phyloP scores from a whole-genome alignment of 2,329 filamentous ascomycete species.

The Phaeosphaeriaceae sp. region DNA sequence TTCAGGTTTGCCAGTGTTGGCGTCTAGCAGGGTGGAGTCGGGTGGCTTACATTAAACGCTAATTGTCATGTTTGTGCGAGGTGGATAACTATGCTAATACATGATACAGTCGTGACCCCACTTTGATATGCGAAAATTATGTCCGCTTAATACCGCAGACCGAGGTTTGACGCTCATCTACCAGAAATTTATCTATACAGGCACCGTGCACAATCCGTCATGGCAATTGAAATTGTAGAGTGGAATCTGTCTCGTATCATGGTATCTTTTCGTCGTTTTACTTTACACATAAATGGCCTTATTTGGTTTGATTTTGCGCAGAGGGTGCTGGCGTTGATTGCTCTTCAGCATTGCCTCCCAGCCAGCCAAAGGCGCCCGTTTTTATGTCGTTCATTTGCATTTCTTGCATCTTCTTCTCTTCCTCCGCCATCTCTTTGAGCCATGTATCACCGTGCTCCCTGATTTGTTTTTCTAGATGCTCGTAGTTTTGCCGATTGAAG shows the following conservation, averaged over 20 bases:
- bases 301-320: constrained; percentile 20
- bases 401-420: constrained; percentile 87
- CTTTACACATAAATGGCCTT: background rate
- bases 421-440: constrained; percentile 89
- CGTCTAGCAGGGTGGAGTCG: too few species aligned
- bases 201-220: too few species aligned
- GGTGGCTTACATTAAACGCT: too few species aligned
- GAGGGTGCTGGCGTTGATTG: constrained; percentile 19
- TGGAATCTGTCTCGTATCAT: constrained; percentile 2
- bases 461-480: constrained; percentile 88
- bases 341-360: constrained; percentile 24
- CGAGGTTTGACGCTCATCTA: constrained; percentile 6
- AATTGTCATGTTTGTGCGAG: too few species aligned
- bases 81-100: too few species aligned
- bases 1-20: too few species aligned
- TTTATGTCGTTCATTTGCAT: constrained; percentile 94
- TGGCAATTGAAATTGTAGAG: background rate
- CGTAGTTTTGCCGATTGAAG: constrained; percentile 87
- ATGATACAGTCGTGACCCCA: constrained; percentile 8
- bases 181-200: too few species aligned
- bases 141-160: constrained; percentile 4
- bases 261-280: background rate
- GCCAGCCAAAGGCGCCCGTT: constrained; percentile 46
- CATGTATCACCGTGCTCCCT: constrained; percentile 92
- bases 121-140: background rate